These are phyloP conservation scores for Plectosphaerella sp. DNA, from an alignment of 2,329 filamentous ascomycete species.

Conservation along the genomic window DNA sequence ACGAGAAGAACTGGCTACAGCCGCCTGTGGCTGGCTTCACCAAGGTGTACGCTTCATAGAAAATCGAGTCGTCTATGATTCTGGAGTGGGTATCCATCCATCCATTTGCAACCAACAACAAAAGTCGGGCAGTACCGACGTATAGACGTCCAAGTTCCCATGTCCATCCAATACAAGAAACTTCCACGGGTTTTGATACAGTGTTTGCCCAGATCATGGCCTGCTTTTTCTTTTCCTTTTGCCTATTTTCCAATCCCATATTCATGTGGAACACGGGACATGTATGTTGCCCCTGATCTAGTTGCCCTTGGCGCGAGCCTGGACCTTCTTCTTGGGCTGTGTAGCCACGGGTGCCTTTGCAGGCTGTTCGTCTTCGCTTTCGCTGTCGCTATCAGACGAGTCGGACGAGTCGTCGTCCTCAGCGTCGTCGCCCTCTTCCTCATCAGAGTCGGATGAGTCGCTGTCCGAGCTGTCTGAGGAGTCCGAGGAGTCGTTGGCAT, in stretches of 20 bases:
- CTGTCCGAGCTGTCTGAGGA: slow-evolving; percentile 31
- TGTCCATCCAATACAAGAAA: no score
- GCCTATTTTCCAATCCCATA: no score
- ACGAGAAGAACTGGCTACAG: slow-evolving; percentile 89
- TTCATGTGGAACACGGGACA: no score
- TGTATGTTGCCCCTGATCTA: no score
- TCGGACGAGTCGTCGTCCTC: slow-evolving; percentile 27
- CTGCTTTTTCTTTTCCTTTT: no score
- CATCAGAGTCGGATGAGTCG: slow-evolving; percentile 35
- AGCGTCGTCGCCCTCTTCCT: slow-evolving; percentile 23
- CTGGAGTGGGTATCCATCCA: slow-evolving; percentile 8
- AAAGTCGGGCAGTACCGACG: no score
- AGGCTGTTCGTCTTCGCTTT: slow-evolving; percentile 2
- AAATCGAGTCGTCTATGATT: not conserved
- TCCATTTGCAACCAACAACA: not conserved
- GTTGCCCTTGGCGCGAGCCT: not conserved
- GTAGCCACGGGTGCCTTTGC: not conserved
- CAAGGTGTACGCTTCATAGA: slow-evolving; percentile 43
- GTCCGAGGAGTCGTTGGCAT: slow-evolving; percentile 19
- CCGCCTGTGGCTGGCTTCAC: slow-evolving; percentile 78
- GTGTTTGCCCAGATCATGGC: no score
- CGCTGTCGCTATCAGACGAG: slow-evolving; percentile 1
- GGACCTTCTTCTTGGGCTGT: slow-evolving; percentile 8
- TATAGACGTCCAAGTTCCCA: no score
- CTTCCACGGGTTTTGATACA: no score